Conservation (phyloP, 108 stramenopile genomes). For the Fistulifera pelliculosa region DNA sequence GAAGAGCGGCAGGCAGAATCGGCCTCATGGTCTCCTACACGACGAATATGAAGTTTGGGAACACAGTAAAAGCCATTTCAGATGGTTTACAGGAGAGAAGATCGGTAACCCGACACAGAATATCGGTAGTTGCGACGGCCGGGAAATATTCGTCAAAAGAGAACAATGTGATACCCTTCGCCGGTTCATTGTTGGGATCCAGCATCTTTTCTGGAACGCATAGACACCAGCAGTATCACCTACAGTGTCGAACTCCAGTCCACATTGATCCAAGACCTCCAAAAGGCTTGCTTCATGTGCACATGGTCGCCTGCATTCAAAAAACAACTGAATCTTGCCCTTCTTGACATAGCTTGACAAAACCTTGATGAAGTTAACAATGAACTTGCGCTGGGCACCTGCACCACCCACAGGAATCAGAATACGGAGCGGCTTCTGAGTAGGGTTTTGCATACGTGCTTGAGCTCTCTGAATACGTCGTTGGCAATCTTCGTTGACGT, state of each 20-base stretch:
- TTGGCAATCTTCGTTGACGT: slow-evolving; percentile 54
- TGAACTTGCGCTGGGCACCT: slow-evolving; percentile 84
- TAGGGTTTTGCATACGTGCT: not conserved
- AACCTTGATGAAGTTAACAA: slow-evolving; percentile 53
- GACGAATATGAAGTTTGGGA: slow-evolving; percentile 87
- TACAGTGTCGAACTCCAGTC: slow-evolving; percentile 57
- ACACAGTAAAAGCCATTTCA: slow-evolving; percentile 88
- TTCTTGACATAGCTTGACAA: slow-evolving; percentile 45
- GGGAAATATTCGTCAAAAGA: slow-evolving; percentile 87
- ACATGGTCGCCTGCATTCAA: slow-evolving; percentile 89
- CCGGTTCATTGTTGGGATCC: slow-evolving; percentile 32
- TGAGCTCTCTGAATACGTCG: slow-evolving; percentile 52
- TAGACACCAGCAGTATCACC: slow-evolving; percentile 46
- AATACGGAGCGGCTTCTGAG: slow-evolving; percentile 59
- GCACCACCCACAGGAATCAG: slow-evolving; percentile 89
- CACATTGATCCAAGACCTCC: slow-evolving; percentile 47
- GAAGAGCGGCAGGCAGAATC: slow-evolving; percentile 79
- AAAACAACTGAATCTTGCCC: slow-evolving; percentile 71
- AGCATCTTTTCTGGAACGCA: slow-evolving; percentile 57
- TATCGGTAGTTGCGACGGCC: slow-evolving; percentile 87
- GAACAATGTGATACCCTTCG: slow-evolving; percentile 62
- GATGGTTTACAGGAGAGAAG: slow-evolving; percentile 84
- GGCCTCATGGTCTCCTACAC: slow-evolving; percentile 88
- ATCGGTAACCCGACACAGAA: slow-evolving; percentile 80
- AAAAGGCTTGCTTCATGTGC: slow-evolving; percentile 79